phyloP scores from a whole-genome alignment of 345 rosid genomes.

The Mercurialis annua region DNA sequence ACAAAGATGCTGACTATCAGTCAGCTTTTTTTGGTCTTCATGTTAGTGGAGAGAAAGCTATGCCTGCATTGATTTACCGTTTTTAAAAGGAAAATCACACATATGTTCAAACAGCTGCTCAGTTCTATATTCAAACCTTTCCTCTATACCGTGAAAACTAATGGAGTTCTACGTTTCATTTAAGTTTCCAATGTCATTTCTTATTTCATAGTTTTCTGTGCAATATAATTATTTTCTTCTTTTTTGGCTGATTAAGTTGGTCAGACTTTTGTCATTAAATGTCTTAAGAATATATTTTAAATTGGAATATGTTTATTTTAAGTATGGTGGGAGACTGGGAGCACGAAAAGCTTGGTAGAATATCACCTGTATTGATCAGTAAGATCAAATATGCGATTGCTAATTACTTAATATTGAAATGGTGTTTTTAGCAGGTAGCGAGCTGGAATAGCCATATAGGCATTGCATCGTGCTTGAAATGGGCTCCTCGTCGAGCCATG shows the following conservation, averaged over 20 bases:
- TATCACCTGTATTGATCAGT: not conserved
- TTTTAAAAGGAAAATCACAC: too few relatives aligned
- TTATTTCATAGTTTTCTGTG: too few relatives aligned
- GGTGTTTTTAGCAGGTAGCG: conserved; percentile 47
- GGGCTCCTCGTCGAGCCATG: conserved; percentile 96
- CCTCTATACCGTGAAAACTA: too few relatives aligned
- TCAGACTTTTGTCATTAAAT: not conserved
- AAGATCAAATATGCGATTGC: not conserved
- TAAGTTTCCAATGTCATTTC: too few relatives aligned
- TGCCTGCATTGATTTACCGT: too few relatives aligned
- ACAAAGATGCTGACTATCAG: not conserved
- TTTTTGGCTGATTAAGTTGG: not conserved
- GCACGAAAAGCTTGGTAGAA: too few relatives aligned
- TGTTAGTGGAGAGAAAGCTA: not conserved
- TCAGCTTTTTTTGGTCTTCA: not conserved
- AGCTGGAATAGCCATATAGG: conserved; percentile 83
- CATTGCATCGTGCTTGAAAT: conserved; percentile 72
- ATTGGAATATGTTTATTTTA: too few relatives aligned
- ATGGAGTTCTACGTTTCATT: too few relatives aligned
- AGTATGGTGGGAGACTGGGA: too few relatives aligned
- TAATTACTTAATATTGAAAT: not conserved
- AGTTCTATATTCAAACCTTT: not conserved
- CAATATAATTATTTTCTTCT: too few relatives aligned
- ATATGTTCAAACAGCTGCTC: too few relatives aligned
- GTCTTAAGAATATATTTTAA: too few relatives aligned